Evolutionary conservation across 2,329 filamentous ascomycete genomes (phyloP), one percentile per base, ranked within the genome.

Genomic region (Endoconidiophora laricicola): DNA sequence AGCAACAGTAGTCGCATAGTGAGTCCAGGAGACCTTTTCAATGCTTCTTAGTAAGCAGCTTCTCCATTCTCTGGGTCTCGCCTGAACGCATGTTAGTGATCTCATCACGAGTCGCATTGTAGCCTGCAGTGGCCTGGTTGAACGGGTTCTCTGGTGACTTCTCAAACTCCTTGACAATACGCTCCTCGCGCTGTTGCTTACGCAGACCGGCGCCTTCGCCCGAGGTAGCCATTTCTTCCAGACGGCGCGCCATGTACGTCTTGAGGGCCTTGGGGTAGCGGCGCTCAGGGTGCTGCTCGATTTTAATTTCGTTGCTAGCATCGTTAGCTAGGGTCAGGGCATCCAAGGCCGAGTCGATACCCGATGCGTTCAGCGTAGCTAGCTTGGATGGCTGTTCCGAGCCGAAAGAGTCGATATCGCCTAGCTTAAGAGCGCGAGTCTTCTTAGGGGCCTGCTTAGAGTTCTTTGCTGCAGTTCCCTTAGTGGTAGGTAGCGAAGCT

Each of bases 71-170:
- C 57, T 65, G 61, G 67, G 72, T 80, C 69, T 94, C 85, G 50
- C 72, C 64, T 40, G 78, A 69, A 61, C 70, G 76, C 52, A 88
- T 66, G 45, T 76, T 71, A 45, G 71, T 71, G 42, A 94, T 59
- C 59, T 98, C 90, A 3, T 86, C 85, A 65, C 77, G 82, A 20
- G 73, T 76, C 49, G 85, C 77, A 65, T 98, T 85, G 66, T 86
- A 93, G 2, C 71, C 65, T 2, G 79, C 84, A 47, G 70, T 77
- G 14, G 81, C 79, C 68, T 94, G 86, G 67, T 94, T 94, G 68
- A 94, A 91, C 12, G 91, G 91, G 64, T 98, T 98, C 59, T 96
- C 90, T 1, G 85, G 81, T 60, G 83, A 84, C 71, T 86, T 93
- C 65, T 94, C 83, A 64, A 96, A 98, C 68, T 96, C 91, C 71